Evolutionary conservation across 352 stramenopile species (phyloP).

Genomic region (Pythium brachiatum): DNA sequence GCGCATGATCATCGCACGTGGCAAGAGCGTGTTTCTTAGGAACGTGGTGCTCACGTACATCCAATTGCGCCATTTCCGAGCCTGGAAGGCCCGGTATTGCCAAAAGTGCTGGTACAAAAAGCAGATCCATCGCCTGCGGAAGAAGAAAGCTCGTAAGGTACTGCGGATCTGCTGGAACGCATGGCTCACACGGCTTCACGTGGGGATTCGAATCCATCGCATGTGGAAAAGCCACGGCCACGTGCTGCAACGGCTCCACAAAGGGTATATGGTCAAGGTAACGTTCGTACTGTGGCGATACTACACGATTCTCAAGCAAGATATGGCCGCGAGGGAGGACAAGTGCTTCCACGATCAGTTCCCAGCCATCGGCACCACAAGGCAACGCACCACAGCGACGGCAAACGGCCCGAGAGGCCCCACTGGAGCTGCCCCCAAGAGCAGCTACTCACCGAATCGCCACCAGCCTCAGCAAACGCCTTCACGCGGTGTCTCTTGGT

Average conservation of each 20-base stretch:
- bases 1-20: slow-evolving; percentile 33
- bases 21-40: slow-evolving; percentile 37
- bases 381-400: neutral
- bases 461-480: neutral
- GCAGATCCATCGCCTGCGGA: slow-evolving; percentile 11
- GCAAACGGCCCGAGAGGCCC: neutral
- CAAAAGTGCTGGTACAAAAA: slow-evolving; percentile 12
- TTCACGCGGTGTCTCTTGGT: slow-evolving; percentile 18
- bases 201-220: slow-evolving; percentile 17
- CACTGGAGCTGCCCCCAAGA: neutral
- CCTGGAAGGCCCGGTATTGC: slow-evolving; percentile 25
- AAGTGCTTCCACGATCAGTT: slow-evolving; percentile 25
- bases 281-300: slow-evolving; percentile 38
- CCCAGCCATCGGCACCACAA: slow-evolving; percentile 2
- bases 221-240: slow-evolving; percentile 44
- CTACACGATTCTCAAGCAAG: slow-evolving; percentile 29
- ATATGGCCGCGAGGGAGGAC: slow-evolving; percentile 22
- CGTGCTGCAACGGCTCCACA: slow-evolving; percentile 40
- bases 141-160: slow-evolving; percentile 14
- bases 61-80: slow-evolving; percentile 37
- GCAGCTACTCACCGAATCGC: neutral
- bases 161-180: slow-evolving; percentile 18
- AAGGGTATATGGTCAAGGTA: slow-evolving; percentile 33
- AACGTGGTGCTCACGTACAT: slow-evolving; percentile 34
- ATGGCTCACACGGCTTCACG: slow-evolving; percentile 17